Conservation (phyloP, 164 flowering plant genomes). For the Platanus orientalis region DNA sequence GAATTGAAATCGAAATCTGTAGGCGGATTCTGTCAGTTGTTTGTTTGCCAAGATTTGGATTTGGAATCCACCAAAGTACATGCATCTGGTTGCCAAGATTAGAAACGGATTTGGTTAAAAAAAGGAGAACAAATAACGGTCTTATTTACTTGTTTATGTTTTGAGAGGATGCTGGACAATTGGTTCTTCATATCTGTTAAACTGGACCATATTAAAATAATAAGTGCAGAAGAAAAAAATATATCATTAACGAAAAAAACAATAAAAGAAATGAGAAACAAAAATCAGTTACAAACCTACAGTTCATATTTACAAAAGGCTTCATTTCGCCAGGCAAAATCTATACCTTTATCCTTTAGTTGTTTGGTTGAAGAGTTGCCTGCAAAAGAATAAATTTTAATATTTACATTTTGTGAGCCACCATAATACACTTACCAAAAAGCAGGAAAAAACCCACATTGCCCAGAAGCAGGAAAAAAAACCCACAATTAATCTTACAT, state of each 20-base stretch:
- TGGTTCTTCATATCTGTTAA: conserved; percentile 61
- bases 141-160: conserved; percentile 18
- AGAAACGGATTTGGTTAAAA: too few species aligned
- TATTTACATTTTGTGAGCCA: background rate
- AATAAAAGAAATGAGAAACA: background rate
- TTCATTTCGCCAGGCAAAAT: conserved; percentile 50
- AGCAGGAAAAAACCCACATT: too few species aligned
- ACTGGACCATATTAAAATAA: conserved; percentile 8
- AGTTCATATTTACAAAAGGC: conserved; percentile 65
- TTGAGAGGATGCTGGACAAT: conserved; percentile 35
- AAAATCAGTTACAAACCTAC: conserved; percentile 31
- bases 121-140: too few species aligned
- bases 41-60: too few species aligned
- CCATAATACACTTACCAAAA: background rate
- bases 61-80: too few species aligned
- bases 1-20: too few species aligned
- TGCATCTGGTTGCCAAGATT: too few species aligned
- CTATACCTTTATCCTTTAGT: conserved; percentile 52
- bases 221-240: background rate
- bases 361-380: conserved; percentile 34
- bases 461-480: too few species aligned
- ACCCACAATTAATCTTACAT: too few species aligned
- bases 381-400: conserved; percentile 14
- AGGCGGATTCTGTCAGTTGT: too few species aligned
- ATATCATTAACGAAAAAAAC: background rate